These are phyloP conservation scores for Plasmodium knowlesi DNA, from an alignment of 169 alveolate species.

Conservation along the genomic window DNA sequence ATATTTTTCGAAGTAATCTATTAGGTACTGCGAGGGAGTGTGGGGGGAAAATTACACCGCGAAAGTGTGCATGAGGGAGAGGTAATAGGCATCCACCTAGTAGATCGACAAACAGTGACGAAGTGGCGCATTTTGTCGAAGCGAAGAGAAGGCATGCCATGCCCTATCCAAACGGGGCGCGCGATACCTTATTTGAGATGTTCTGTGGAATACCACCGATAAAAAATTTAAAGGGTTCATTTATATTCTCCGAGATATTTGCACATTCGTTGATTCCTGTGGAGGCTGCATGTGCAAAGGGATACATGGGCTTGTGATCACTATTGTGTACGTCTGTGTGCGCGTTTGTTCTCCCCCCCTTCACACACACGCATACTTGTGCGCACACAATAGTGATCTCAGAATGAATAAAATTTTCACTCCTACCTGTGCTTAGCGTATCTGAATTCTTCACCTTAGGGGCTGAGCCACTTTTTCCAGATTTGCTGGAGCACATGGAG, in stretches of 20 bases:
- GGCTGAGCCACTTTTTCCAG: conserved; percentile 21
- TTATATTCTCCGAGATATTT: conserved; percentile 12
- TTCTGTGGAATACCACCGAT: conserved; percentile 73
- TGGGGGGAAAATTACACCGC: neutral
- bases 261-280: conserved; percentile 64
- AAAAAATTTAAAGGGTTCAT: conserved; percentile 68
- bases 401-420: neutral
- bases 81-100: neutral
- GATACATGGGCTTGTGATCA: neutral
- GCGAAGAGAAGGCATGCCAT: neutral
- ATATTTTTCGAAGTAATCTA: conserved; percentile 67
- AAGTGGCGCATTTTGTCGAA: neutral
- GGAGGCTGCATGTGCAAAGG: conserved; percentile 26
- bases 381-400: neutral
- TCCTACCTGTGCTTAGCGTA: conserved; percentile 55
- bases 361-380: too few relatives aligned
- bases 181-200: conserved; percentile 44
- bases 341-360: too few relatives aligned
- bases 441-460: conserved; percentile 27
- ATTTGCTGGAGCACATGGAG: conserved; percentile 38
- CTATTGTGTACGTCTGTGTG: neutral
- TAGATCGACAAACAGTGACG: neutral
- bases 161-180: neutral
- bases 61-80: conserved; percentile 18
- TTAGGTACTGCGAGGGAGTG: neutral